Percentiles rank a stretch among this genome's conserved stretches.
These are phyloP conservation scores for Lentithecium fluviatile DNA, from an alignment of 495 filamentous ascomycete species.

Conservation along the genomic window DNA sequence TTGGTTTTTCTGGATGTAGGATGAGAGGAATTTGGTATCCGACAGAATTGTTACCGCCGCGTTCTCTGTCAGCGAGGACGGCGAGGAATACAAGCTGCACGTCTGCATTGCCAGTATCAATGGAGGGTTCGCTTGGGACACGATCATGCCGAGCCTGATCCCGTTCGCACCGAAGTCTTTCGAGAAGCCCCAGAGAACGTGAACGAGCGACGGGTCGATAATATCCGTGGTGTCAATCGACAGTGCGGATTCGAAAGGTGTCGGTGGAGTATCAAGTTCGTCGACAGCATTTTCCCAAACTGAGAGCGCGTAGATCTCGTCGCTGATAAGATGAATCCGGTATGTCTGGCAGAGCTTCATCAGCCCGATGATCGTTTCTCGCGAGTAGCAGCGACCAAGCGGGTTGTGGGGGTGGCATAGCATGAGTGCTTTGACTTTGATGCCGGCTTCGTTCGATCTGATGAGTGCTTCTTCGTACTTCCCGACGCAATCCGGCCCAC, in stretches of 20 bases:
- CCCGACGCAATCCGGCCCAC: constrained; percentile 8
- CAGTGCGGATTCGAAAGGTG: constrained; percentile 53
- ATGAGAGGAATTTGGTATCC: constrained; percentile 48
- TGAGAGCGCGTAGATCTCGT: constrained; percentile 60
- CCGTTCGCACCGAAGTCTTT: constrained; percentile 63
- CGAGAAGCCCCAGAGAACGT: constrained; percentile 61
- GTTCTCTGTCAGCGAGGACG: constrained; percentile 49
- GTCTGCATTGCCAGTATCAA: constrained; percentile 46
- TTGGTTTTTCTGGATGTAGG: constrained; percentile 48
- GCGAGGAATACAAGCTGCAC: constrained; percentile 48
- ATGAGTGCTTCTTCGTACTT: constrained; percentile 29
- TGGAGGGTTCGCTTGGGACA: constrained; percentile 49
- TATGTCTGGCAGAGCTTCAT: constrained; percentile 56
- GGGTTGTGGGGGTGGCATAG: constrained; percentile 64
- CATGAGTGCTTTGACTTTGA: constrained; percentile 42
- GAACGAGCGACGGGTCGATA: constrained; percentile 54
- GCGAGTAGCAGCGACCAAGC: constrained; percentile 56
- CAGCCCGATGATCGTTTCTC: constrained; percentile 47
- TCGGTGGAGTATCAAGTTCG: neutral
- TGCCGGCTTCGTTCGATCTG: constrained; percentile 17
- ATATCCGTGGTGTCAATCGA: constrained; percentile 50
- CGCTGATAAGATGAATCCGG: constrained; percentile 58
- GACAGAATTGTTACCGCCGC: constrained; percentile 50
- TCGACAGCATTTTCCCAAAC: constrained; percentile 44
- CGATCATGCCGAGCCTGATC: constrained; percentile 54